A percentile compares a stretch with the other conserved stretches of the same genome.
Conservation (phyloP, 2,329 filamentous ascomycete species). For the Aureobasidium sp. region DNA sequence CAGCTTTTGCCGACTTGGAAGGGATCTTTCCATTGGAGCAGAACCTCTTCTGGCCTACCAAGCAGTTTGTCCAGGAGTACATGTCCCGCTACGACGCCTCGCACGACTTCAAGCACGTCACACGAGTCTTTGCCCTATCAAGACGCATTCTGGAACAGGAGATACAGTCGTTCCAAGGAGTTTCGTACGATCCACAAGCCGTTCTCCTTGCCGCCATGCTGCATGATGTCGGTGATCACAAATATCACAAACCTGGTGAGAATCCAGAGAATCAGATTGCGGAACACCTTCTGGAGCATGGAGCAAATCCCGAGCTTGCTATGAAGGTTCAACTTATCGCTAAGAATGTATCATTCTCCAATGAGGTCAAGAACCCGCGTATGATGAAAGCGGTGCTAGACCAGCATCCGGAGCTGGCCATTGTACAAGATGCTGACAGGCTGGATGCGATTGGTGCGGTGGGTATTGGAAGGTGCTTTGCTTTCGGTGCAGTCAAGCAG, state of each 20-base stretch:
- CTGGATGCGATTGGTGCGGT: constrained; percentile 86
- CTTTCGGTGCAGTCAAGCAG: constrained; percentile 60
- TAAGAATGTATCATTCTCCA: constrained; percentile 67
- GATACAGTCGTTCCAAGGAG: constrained; percentile 26
- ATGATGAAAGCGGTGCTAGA: constrained; percentile 54
- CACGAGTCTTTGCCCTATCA: constrained; percentile 68
- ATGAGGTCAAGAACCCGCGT: constrained; percentile 58
- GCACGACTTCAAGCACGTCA: constrained; percentile 80
- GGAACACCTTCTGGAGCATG: constrained; percentile 47
- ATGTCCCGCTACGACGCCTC: constrained; percentile 76
- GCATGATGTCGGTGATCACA: constrained; percentile 82
- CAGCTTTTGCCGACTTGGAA: constrained; percentile 15
- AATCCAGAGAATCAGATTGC: constrained; percentile 52
- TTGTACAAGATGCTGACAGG: constrained; percentile 88
- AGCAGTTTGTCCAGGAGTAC: constrained; percentile 58
- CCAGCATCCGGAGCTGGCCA: constrained; percentile 62
- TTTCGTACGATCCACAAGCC: constrained; percentile 43
- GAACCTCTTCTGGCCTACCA: constrained; percentile 29
- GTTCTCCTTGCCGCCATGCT: constrained; percentile 55
- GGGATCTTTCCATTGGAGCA: constrained; percentile 13
- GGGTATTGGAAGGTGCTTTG: constrained; percentile 71
- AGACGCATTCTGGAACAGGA: constrained; percentile 53
- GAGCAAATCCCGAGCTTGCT: constrained; percentile 52
- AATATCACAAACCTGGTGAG: constrained; percentile 51
- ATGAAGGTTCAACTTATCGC: constrained; percentile 62